Evolutionary conservation across 257 asterid species (phyloP).

Genomic region (Lavandula angustifolia): DNA sequence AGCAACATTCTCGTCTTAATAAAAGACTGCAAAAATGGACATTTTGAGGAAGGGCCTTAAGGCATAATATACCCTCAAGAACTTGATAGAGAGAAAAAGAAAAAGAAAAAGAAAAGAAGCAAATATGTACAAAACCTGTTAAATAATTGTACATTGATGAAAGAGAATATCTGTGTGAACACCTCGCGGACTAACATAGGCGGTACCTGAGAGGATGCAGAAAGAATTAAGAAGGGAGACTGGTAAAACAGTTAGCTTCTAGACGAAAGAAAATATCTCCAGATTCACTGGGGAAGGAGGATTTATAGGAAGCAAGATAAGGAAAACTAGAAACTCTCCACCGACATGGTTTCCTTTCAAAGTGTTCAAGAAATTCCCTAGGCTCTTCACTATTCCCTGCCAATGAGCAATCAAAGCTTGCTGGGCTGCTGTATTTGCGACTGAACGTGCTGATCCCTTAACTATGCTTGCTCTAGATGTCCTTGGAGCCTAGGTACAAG

Average conservation of each 20-base stretch:
- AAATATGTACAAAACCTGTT: slow-evolving; percentile 62
- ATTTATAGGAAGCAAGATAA: slow-evolving; percentile 21
- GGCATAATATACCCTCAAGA: slow-evolving; percentile 13
- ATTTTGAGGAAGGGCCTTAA: slow-evolving; percentile 15
- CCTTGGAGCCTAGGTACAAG: slow-evolving; percentile 75
- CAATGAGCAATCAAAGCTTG: slow-evolving; percentile 97
- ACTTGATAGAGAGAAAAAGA: slow-evolving; percentile 19
- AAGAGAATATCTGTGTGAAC: slow-evolving; percentile 95
- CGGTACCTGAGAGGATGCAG: slow-evolving; percentile 61
- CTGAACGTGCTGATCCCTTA: slow-evolving; percentile 93
- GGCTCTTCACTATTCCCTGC: slow-evolving; percentile 97
- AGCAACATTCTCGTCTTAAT: slow-evolving; percentile 95
- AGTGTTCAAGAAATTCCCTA: slow-evolving; percentile 76
- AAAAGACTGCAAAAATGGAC: slow-evolving; percentile 64
- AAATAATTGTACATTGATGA: slow-evolving; percentile 93
- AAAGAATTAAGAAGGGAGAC: slow-evolving; percentile 22
- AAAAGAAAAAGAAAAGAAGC: too few relatives aligned
- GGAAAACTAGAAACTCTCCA: slow-evolving; percentile 25
- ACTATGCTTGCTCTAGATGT: slow-evolving; percentile 98
- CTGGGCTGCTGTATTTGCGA: slow-evolving; percentile 82
- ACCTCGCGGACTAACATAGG: slow-evolving; percentile 97
- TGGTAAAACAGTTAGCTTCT: background rate
- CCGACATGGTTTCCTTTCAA: slow-evolving; percentile 85
- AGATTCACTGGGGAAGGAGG: slow-evolving; percentile 22
- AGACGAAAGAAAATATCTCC: slow-evolving; percentile 5